Evolutionary conservation across 2,329 filamentous ascomycete genomes (phyloP).

Genomic region (Pyrenophora seminiperda): DNA sequence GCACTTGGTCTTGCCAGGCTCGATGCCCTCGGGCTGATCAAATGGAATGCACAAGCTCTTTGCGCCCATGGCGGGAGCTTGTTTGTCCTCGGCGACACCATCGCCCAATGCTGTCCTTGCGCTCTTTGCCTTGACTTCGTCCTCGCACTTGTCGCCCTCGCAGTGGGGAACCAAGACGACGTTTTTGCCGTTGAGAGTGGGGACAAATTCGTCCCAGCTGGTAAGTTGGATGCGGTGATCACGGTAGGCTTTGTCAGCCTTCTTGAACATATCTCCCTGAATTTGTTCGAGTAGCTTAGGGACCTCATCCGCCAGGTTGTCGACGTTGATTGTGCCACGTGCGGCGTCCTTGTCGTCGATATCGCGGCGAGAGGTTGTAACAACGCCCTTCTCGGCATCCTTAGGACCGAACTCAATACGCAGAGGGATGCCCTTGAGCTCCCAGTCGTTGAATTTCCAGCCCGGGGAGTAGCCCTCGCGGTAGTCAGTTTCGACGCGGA

Average conservation of each 20-base stretch:
- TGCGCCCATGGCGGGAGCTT: constrained; percentile 75
- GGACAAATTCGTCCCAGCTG: constrained; percentile 89
- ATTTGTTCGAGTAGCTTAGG: constrained; percentile 86
- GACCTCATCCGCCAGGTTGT: constrained; percentile 73
- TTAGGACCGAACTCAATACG: constrained; percentile 96
- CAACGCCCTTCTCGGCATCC: constrained; percentile 82
- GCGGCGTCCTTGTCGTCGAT: constrained; percentile 69
- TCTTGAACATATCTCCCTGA: constrained; percentile 77
- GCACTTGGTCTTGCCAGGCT: constrained; percentile 85
- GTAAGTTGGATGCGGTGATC: constrained; percentile 80
- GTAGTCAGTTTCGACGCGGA: constrained; percentile 81
- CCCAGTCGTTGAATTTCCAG: constrained; percentile 99
- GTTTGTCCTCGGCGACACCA: constrained; percentile 75
- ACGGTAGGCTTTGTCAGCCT: constrained; percentile 78
- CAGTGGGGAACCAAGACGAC: constrained; percentile 92
- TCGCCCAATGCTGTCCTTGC: constrained; percentile 71
- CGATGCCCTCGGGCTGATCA: constrained; percentile 81
- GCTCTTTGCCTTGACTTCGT: constrained; percentile 91
- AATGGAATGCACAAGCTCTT: constrained; percentile 81
- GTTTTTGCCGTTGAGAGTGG: constrained; percentile 88
- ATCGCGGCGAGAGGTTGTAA: constrained; percentile 87
- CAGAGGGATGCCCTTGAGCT: constrained; percentile 92
- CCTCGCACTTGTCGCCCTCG: constrained; percentile 81
- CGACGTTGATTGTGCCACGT: constrained; percentile 71
- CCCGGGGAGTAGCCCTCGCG: constrained; percentile 89